Conservation (phyloP, 2,329 filamentous ascomycete genomes). For the Aspergillus piperis region DNA sequence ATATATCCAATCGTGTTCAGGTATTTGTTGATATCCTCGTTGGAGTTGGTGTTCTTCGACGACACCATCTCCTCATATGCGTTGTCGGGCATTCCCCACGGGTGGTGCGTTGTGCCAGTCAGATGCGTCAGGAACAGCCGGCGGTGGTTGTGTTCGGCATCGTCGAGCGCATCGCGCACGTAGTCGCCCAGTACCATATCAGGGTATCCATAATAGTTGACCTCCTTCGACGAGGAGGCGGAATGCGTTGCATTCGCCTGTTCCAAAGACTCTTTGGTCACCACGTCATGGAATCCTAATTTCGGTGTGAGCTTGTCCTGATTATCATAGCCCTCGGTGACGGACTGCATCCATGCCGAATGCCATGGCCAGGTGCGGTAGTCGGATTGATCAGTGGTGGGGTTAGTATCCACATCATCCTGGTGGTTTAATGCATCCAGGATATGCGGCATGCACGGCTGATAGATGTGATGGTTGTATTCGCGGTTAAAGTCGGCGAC, state of each 20-base stretch:
- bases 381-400: conserved; percentile 18
- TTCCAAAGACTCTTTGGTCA: conserved; percentile 31
- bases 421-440: conserved; percentile 29
- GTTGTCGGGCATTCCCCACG: conserved; percentile 33
- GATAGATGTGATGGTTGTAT: conserved; percentile 46
- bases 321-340: conserved; percentile 34
- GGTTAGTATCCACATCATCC: conserved; percentile 23
- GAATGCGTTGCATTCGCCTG: conserved; percentile 28
- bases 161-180: conserved; percentile 35
- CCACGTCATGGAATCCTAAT: conserved; percentile 31
- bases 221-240: conserved; percentile 27
- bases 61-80: conserved; percentile 27
- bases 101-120: conserved; percentile 38
- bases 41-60: conserved; percentile 16
- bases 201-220: conserved; percentile 37
- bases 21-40: conserved; percentile 31
- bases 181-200: conserved; percentile 36
- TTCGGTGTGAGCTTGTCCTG: conserved; percentile 30
- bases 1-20: conserved; percentile 35
- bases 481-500: conserved; percentile 49
- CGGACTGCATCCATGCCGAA: conserved; percentile 37
- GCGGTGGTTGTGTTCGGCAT: conserved; percentile 31
- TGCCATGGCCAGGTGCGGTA: conserved; percentile 38
- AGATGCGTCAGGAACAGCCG: conserved; percentile 38
- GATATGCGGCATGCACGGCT: conserved; percentile 48